Evolutionary conservation across 192 early-diverging fungal species (phyloP).

Genomic region (Umbelopsis ramanniana): DNA sequence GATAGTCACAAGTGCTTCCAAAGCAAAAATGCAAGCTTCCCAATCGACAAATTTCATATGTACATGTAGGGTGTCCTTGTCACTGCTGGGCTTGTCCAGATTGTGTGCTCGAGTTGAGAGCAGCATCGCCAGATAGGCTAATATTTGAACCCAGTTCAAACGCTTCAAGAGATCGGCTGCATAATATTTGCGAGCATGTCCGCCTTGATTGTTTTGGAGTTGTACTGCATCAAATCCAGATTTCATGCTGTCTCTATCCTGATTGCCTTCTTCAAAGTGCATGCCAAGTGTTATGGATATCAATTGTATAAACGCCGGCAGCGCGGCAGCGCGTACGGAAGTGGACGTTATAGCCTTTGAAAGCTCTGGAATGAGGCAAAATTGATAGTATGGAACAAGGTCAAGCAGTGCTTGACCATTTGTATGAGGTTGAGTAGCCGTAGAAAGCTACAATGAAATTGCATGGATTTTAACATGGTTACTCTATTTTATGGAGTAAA

Average conservation of each 20-base stretch:
- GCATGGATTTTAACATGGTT: background rate
- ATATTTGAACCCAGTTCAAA: too few relatives aligned
- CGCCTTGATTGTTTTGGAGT: too few relatives aligned
- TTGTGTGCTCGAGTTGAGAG: background rate
- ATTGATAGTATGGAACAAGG: constrained; percentile 4
- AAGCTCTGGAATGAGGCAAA: background rate
- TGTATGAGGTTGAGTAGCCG: background rate
- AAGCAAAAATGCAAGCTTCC: background rate
- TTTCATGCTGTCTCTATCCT: background rate
- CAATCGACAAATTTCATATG: background rate
- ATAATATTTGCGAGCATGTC: too few relatives aligned
- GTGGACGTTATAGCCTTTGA: background rate
- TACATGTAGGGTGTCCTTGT: background rate
- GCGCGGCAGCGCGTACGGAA: too few relatives aligned
- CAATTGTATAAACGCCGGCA: constrained; percentile 1
- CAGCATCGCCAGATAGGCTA: background rate
- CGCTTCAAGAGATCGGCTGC: too few relatives aligned
- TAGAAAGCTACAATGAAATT: background rate
- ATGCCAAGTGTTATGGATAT: background rate
- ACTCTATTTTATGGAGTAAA: too few relatives aligned
- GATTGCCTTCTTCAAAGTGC: background rate
- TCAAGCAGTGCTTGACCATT: background rate
- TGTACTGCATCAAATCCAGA: too few relatives aligned
- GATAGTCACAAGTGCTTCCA: background rate
- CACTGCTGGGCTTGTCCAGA: background rate